Evolutionary conservation across 1,139 yeast species (phyloP).

Genomic region (Zhuliangozyma parablackwelliae): DNA sequence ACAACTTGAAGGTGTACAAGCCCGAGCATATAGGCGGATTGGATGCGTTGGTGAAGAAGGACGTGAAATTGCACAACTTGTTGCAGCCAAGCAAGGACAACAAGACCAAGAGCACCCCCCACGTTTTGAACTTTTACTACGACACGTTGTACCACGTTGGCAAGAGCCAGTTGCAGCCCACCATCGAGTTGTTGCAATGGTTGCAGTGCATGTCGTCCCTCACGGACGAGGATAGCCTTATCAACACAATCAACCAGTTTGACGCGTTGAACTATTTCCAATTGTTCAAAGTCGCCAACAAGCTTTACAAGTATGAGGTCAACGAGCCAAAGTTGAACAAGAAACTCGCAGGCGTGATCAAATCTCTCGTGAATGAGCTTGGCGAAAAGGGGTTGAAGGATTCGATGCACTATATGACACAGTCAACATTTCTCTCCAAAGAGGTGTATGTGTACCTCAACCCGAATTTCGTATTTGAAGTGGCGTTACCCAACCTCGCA

Average conservation of each 20-base stretch:
- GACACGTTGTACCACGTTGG: conserved; percentile 58
- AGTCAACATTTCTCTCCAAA: conserved; percentile 35
- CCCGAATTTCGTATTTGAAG: conserved; percentile 45
- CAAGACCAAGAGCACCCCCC: conserved; percentile 20
- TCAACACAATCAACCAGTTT: conserved; percentile 53
- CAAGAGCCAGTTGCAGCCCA: conserved; percentile 63
- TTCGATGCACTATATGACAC: conserved; percentile 42
- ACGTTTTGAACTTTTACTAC: conserved; percentile 43
- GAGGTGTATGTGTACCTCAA: conserved; percentile 45
- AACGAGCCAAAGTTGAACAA: conserved; percentile 65
- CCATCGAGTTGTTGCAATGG: conserved; percentile 84
- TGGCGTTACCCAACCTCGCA: conserved; percentile 54
- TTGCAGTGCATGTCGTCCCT: conserved; percentile 75
- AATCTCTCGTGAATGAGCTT: conserved; percentile 30
- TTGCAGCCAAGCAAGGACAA: conserved; percentile 10
- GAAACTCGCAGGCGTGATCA: conserved; percentile 32
- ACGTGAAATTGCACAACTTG: conserved; percentile 19
- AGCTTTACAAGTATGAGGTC: conserved; percentile 80
- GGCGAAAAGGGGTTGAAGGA: conserved; percentile 35
- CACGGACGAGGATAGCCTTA: conserved; percentile 51
- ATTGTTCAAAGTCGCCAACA: conserved; percentile 57
- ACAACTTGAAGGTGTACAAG: conserved; percentile 56
- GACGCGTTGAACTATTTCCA: conserved; percentile 66
- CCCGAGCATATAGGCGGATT: conserved; percentile 32
- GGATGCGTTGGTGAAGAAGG: conserved; percentile 13